Evolutionary conservation across 805 yeast species (phyloP), one percentile per base, ranked within the genome.

Genomic region (Candida fluviatilis): DNA sequence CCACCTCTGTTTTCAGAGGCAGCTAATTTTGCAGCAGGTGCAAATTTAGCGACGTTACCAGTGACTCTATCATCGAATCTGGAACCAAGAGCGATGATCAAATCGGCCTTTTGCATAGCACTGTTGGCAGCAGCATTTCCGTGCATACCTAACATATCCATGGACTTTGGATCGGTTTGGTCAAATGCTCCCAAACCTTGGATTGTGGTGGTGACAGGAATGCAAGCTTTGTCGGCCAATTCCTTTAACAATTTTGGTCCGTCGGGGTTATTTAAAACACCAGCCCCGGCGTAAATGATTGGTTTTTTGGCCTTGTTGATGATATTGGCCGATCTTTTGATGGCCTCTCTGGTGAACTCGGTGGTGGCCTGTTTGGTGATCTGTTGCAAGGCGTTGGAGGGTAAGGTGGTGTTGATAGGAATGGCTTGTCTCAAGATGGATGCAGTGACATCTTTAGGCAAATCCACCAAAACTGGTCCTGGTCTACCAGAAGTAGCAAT

Each of bases 11-110:
- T 76, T 64, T 88, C 90, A 40, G 69, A 66, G 39, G 96, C 96
- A 24, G 99, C 99, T 43, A 78, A 72, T 54, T 80, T 84, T 41
- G 98, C 98, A 41, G 68, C 86, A 41, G 99, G 99, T 32, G 98
- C 99, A 62, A 93, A 93, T 60, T 84, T 84, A 45, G 84, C 48
- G 39, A 93, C 72, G 55, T 78, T 78, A 55, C 93, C 83, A 31
- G 99, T 93, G 52, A 93, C 99, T 73, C 99, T 90, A 71, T 93
- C 99, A 66, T 93, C 99, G 55, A 93, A 93, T 62, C 99, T 80
- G 26, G 98, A 96, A 59, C 99, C 99, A 31, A 93, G 73, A 13
- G 98, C 98, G 46, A 93, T 67, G 57, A 93, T 87, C 53, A 90
- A 70, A 65, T 93, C 99, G 29, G 98, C 96, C 42, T 80, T 73